Evolutionary conservation across 140 eudicot species (phyloP), one percentile per base, ranked within the genome.

Genomic region (Stevia rebaudiana): DNA sequence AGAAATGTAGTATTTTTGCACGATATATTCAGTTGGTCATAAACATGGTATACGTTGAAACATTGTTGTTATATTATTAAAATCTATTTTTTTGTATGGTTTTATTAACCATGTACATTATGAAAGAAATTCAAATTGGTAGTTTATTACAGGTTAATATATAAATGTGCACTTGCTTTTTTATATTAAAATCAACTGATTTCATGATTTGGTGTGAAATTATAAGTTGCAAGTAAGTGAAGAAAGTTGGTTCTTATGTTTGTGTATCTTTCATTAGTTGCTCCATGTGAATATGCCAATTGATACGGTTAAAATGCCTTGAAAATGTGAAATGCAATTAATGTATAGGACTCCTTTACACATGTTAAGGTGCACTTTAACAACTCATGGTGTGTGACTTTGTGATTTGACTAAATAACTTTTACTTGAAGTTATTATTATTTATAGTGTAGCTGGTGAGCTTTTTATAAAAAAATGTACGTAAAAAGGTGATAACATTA

Each of bases 301-400:
- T 28, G 65, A 42, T 28, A 15, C 25, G 43, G 35, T 51, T 51
- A n/a, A 50, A 17, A 62, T 71, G 43, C 44, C 19, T 33, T 22
- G 6, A 55, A 50, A 71, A 49, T 4, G 33, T 36, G 66, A 25
- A 54, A 61, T 47, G 53, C 69, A 30, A 24, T 67, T 53, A 67
- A 67, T 16, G 75, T 13, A 21, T 47, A 10, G 61, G 17, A 13
- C 47, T 51, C 54, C 13, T 52, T 63, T 51, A 40, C 55, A 72
- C 71, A 72, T 30, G 59, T 56, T 7, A 55, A 55, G 72, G 60
- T 73, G 66, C 67, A 43, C 73, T 64, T 73, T 72, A 54, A 42
- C 58, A 54, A 46, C 61, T 44, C 61, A 54, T 54, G 24, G 25
- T 31, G 72, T 22, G 41, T 65, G 67, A 64, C 35, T 65, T 72